Evolutionary conservation across 1,284 basidiomycete species (phyloP).

Genomic region (Volvariella volvacea): DNA sequence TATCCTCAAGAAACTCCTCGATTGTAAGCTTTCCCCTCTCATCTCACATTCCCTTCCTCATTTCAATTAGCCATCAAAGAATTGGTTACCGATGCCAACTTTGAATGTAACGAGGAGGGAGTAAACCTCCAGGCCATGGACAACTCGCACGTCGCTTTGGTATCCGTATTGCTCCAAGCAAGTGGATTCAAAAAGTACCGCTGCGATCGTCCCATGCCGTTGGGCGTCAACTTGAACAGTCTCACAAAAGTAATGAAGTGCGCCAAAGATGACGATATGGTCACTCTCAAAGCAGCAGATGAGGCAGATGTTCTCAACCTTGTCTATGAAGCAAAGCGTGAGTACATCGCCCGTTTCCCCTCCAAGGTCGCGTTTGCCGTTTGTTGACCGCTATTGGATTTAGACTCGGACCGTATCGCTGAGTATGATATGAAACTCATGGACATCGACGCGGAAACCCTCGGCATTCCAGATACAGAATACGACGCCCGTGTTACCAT

Average conservation of each 20-base stretch:
- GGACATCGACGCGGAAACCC: conserved; percentile 96
- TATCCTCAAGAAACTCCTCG: conserved; percentile 81
- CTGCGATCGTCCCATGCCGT: conserved; percentile 93
- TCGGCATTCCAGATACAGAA: conserved; percentile 97
- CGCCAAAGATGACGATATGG: conserved; percentile 93
- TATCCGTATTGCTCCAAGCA: conserved; percentile 73
- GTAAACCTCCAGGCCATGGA: conserved; percentile 98
- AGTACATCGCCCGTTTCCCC: conserved; percentile 21
- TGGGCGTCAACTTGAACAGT: conserved; percentile 85
- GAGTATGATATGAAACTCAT: conserved; percentile 99
- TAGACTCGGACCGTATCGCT: conserved; percentile 90
- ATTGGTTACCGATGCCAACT: conserved; percentile 96
- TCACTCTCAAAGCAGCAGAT: conserved; percentile 89
- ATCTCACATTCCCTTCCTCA: conserved; percentile 5
- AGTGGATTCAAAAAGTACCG: conserved; percentile 85
- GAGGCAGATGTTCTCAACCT: conserved; percentile 89
- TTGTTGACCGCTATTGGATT: background rate
- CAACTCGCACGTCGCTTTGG: conserved; percentile 98
- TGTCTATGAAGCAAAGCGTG: conserved; percentile 89
- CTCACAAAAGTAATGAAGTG: conserved; percentile 97
- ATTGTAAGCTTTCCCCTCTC: conserved; percentile 48
- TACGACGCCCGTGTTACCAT: conserved; percentile 94
- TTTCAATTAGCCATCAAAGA: conserved; percentile 83
- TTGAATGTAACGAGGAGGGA: conserved; percentile 95
- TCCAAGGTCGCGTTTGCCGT: conserved; percentile 7